Conservation (phyloP, 176 grass and related monocot genomes). For the Urochloa ruziziensis region DNA sequence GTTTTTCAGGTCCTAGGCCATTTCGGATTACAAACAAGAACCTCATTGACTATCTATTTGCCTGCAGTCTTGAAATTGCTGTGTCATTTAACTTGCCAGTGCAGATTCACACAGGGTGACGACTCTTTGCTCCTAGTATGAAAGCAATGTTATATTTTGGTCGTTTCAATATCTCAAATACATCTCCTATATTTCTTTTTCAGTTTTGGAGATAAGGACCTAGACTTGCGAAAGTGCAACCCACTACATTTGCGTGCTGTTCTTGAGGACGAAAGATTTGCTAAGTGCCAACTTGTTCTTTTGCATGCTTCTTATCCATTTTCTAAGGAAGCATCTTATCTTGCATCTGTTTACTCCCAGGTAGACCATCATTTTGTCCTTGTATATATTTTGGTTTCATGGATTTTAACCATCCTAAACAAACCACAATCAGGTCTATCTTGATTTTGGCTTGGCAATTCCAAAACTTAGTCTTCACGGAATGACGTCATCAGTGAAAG, state of each 20-base stretch:
- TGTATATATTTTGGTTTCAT: background rate
- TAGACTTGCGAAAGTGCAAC: slow-evolving; percentile 82
- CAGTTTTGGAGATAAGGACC: slow-evolving; percentile 96
- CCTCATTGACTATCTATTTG: slow-evolving; percentile 92
- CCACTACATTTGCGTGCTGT: slow-evolving; percentile 76
- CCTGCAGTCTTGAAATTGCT: slow-evolving; percentile 70
- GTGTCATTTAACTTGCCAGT: slow-evolving; percentile 57
- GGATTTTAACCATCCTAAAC: slow-evolving; percentile 18
- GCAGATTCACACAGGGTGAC: slow-evolving; percentile 97
- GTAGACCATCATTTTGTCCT: slow-evolving; percentile 35
- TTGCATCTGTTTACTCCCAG: slow-evolving; percentile 97
- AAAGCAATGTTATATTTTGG: slow-evolving; percentile 16
- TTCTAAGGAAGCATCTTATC: slow-evolving; percentile 98
- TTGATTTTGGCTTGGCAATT: slow-evolving; percentile 97
- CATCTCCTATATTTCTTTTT: slow-evolving; percentile 45
- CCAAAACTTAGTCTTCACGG: slow-evolving; percentile 98
- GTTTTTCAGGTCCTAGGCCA: slow-evolving; percentile 72
- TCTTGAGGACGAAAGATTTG: slow-evolving; percentile 88
- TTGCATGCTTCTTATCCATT: slow-evolving; percentile 98
- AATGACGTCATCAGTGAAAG: slow-evolving; percentile 81
- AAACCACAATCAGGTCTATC: slow-evolving; percentile 66
- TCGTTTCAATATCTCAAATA: slow-evolving; percentile 18
- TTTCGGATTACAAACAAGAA: slow-evolving; percentile 83
- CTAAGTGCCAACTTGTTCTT: slow-evolving; percentile 81
- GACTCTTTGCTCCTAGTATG: slow-evolving; percentile 14